phyloP scores from a whole-genome alignment of 768 basidiomycete genomes.

The Xerocomellus chrysenteron region DNA sequence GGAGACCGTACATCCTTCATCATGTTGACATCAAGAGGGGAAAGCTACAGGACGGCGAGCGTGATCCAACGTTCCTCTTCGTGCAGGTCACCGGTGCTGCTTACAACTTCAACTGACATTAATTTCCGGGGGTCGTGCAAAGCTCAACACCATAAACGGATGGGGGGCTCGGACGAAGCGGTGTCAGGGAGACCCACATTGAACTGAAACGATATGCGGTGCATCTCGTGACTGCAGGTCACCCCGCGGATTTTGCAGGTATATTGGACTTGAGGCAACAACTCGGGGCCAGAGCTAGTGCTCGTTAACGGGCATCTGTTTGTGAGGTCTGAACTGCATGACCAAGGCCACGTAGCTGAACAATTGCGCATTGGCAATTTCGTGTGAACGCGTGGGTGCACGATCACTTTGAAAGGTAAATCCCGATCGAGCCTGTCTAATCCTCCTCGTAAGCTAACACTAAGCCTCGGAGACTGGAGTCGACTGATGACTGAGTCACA shows the following conservation, averaged over 20 bases:
- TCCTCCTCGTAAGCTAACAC: conserved; percentile 8
- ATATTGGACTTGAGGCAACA: too few species aligned
- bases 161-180: background rate
- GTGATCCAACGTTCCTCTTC: background rate
- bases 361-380: conserved; percentile 1
- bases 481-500: background rate
- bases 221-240: background rate
- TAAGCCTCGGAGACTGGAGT: background rate
- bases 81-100: background rate
- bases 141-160: background rate
- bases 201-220: background rate
- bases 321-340: too few species aligned
- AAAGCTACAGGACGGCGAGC: background rate
- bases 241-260: background rate
- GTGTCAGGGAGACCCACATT: background rate
- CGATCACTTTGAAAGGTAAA: conserved; percentile 23
- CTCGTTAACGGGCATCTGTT: background rate
- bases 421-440: conserved; percentile 11
- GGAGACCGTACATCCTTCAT: background rate
- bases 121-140: background rate
- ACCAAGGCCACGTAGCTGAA: background rate
- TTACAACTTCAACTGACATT: background rate
- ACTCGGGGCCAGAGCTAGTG: background rate
- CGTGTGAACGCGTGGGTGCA: conserved; percentile 28
- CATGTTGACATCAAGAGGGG: too few species aligned